Percentiles rank a stretch among this genome's conserved stretches.
Conservation (phyloP, 2,329 filamentous ascomycete genomes). For the Sphaerulina vaccinii region DNA sequence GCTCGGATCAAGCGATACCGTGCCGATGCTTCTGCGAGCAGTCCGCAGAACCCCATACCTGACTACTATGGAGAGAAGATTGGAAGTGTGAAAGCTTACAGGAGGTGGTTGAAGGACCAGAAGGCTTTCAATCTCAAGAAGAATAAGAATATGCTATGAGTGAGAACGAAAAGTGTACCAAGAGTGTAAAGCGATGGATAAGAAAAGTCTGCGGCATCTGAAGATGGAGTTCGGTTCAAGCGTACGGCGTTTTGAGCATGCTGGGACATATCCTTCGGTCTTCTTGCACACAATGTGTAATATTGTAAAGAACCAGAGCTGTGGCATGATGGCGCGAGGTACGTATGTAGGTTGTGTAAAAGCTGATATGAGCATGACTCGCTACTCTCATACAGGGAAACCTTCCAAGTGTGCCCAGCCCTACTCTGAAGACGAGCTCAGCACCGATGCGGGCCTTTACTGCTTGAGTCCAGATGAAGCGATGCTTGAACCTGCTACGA, state of each 20-base stretch:
- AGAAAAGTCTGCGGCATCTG: conserved; percentile 2
- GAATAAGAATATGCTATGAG: conserved; percentile 63
- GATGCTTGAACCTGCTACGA: too few relatives aligned
- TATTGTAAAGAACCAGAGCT: not conserved
- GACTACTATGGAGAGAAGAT: conserved; percentile 99
- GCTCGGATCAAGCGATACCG: conserved; percentile 86
- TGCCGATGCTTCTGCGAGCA: conserved; percentile 86
- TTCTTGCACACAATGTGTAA: not conserved
- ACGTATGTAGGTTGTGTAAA: not conserved
- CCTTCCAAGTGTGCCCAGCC: too few relatives aligned
- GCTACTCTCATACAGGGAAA: too few relatives aligned
- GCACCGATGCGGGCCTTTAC: too few relatives aligned
- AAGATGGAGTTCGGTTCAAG: conserved; percentile 3
- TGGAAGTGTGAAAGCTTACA: conserved; percentile 83
- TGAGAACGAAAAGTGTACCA: not conserved
- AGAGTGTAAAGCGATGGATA: not conserved
- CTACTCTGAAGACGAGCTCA: too few relatives aligned
- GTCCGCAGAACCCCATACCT: conserved; percentile 86
- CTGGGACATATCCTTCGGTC: not conserved
- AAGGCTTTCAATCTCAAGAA: conserved; percentile 89
- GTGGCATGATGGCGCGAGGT: not conserved
- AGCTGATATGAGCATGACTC: not conserved
- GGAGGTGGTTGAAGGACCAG: conserved; percentile 97
- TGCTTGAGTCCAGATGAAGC: too few relatives aligned
- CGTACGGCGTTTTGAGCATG: conserved; percentile 1